Evolutionary conservation across 768 basidiomycete species (phyloP).

Genomic region (Solioccasus polychromus): DNA sequence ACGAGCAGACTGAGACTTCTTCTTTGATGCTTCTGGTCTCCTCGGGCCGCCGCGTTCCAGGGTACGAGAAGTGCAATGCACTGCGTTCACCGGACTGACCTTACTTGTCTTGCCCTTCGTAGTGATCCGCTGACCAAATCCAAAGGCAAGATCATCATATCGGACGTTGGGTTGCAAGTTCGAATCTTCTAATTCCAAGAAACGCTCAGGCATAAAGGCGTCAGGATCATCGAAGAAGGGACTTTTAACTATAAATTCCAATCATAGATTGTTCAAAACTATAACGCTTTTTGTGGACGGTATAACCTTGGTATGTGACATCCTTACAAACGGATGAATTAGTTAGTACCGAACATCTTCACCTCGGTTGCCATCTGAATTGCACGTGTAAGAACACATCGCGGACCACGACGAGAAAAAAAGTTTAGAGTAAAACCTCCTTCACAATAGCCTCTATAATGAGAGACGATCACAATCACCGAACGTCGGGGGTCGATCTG

Average conservation of each 20-base stretch:
- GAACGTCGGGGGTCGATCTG: conserved; percentile 5
- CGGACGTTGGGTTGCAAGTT: neutral
- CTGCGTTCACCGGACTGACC: too few species aligned
- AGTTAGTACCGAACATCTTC: too few species aligned
- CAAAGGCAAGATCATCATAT: conserved; percentile 10
- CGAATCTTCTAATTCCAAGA: too few species aligned
- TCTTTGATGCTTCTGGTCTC: conserved; percentile 58
- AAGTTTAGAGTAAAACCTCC: neutral
- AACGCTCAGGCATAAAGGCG: conserved; percentile 14
- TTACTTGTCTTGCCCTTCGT: too few species aligned
- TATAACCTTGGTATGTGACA: neutral
- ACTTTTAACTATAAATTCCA: too few species aligned
- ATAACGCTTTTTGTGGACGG: conserved; percentile 2
- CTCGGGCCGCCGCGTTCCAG: conserved; percentile 70
- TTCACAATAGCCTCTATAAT: conserved; percentile 6
- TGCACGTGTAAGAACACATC: neutral
- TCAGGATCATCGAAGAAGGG: conserved; percentile 10
- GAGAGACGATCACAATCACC: conserved; percentile 5
- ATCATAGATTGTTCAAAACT: conserved; percentile 1
- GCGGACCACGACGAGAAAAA: too few species aligned
- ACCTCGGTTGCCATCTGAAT: conserved; percentile 7
- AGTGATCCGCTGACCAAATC: conserved; percentile 9
- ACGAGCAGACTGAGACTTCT: conserved; percentile 51
- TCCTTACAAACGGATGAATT: too few species aligned
- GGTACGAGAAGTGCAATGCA: conserved; percentile 34